phyloP scores from a whole-genome alignment of 1,139 yeast genomes.

The Taphrina deformans region DNA sequence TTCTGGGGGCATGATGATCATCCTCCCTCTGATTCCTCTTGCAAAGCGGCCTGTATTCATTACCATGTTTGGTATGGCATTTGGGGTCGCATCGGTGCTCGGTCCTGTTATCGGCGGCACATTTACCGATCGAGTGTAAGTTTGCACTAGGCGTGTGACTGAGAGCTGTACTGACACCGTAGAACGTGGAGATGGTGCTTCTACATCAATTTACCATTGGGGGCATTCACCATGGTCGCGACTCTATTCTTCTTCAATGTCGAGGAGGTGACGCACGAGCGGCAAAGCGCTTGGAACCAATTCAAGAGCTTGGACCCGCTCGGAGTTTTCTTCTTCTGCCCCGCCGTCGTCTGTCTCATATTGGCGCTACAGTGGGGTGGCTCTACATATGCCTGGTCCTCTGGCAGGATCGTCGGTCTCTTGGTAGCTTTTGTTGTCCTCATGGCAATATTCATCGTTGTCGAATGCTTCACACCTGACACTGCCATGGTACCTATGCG shows the following conservation, averaged over 20 bases:
- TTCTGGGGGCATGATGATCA: conserved; percentile 58
- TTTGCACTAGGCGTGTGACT: too few relatives aligned
- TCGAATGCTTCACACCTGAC: conserved; percentile 53
- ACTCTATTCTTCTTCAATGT: conserved; percentile 57
- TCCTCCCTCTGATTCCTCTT: conserved; percentile 62
- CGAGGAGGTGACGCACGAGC: conserved; percentile 52
- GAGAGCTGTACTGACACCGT: background rate
- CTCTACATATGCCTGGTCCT: conserved; percentile 51
- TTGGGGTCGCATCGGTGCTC: conserved; percentile 51
- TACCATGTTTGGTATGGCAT: conserved; percentile 46
- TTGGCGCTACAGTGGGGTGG: conserved; percentile 60
- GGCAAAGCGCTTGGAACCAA: conserved; percentile 45
- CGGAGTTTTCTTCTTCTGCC: conserved; percentile 51
- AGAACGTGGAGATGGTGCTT: conserved; percentile 76
- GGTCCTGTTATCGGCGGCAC: conserved; percentile 74
- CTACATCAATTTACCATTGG: conserved; percentile 67
- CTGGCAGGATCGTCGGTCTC: conserved; percentile 58
- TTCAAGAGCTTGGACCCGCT: conserved; percentile 52
- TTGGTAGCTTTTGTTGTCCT: conserved; percentile 57
- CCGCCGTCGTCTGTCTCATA: conserved; percentile 51
- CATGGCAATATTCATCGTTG: conserved; percentile 49
- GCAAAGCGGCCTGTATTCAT: conserved; percentile 56
- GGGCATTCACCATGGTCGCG: conserved; percentile 57
- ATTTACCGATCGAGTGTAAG: conserved; percentile 45
- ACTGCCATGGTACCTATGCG: conserved; percentile 54